A percentile compares a stretch with the other conserved stretches of the same genome.
Evolutionary conservation across 169 alveolate genomes (phyloP).

Genomic region (Miamiensis avidus): DNA sequence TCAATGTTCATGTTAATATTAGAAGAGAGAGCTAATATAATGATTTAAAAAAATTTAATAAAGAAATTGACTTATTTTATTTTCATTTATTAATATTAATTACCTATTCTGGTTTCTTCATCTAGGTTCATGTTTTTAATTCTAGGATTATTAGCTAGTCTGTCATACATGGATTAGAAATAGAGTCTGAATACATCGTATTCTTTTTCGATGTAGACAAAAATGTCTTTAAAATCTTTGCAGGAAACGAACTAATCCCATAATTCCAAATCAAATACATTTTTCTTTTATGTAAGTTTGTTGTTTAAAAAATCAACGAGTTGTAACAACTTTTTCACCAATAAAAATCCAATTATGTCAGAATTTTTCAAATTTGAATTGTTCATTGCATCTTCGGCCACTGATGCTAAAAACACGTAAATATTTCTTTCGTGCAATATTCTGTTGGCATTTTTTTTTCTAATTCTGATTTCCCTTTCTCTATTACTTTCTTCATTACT

Average conservation of each 20-base stretch:
- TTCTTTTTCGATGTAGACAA: slow-evolving; percentile 43
- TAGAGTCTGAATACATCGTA: slow-evolving; percentile 44
- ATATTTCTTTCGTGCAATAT: slow-evolving; percentile 49
- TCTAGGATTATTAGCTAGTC: background rate
- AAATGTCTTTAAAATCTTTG: slow-evolving; percentile 45
- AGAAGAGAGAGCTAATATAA: slow-evolving; percentile 22
- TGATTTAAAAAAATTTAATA: too few relatives aligned
- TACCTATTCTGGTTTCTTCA: background rate
- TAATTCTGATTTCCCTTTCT: slow-evolving; percentile 43
- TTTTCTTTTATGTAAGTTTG: slow-evolving; percentile 22
- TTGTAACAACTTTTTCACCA: slow-evolving; percentile 39
- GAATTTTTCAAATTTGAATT: slow-evolving; percentile 23
- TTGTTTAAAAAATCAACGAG: slow-evolving; percentile 36
- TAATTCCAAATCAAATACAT: slow-evolving; percentile 34
- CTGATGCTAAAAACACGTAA: slow-evolving; percentile 49
- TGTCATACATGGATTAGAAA: slow-evolving; percentile 43
- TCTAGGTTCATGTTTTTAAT: slow-evolving; percentile 7
- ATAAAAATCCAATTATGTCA: slow-evolving; percentile 42
- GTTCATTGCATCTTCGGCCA: slow-evolving; percentile 54
- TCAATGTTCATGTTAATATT: slow-evolving; percentile 26
- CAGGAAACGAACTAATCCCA: slow-evolving; percentile 43
- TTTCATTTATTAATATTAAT: too few relatives aligned
- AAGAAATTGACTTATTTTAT: too few relatives aligned
- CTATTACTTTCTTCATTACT: slow-evolving; percentile 33
- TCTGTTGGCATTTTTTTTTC: slow-evolving; percentile 46